Conservation (phyloP, 257 asterid species). For the Primulina eburnea region DNA sequence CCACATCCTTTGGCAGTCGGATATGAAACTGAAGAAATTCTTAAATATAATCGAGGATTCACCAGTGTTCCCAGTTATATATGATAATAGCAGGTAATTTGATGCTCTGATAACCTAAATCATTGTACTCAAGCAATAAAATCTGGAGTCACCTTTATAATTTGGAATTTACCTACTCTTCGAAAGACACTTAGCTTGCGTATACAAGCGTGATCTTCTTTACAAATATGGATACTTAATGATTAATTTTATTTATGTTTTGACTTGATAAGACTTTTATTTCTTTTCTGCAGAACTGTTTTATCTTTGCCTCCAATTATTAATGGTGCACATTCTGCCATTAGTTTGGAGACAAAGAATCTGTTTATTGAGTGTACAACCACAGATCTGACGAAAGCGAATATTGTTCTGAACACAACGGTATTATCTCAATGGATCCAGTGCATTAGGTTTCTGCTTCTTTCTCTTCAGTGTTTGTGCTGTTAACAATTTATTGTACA, state of each 20-base stretch:
- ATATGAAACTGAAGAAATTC: constrained; percentile 87
- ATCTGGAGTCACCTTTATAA: constrained; percentile 1
- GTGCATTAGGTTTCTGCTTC: constrained; percentile 11
- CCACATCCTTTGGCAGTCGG: constrained; percentile 53
- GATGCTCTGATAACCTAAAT: constrained; percentile 1
- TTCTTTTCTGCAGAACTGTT: constrained; percentile 69
- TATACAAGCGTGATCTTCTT: background rate
- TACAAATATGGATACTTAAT: constrained; percentile 2
- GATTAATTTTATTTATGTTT: constrained; percentile 1
- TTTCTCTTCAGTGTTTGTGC: background rate
- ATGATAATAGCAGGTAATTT: constrained; percentile 66
- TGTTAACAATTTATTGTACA: constrained; percentile 29
- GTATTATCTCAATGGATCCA: constrained; percentile 34
- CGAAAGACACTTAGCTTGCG: background rate
- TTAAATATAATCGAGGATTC: constrained; percentile 88
- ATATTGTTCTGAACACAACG: constrained; percentile 86
- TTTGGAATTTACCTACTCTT: background rate
- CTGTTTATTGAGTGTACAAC: constrained; percentile 97
- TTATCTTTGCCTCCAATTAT: constrained; percentile 93
- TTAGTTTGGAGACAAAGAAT: constrained; percentile 71
- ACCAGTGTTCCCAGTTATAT: constrained; percentile 89
- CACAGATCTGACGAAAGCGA: constrained; percentile 90
- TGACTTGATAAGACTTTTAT: background rate
- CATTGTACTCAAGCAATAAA: constrained; percentile 14
- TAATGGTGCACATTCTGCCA: constrained; percentile 97